Evolutionary conservation across 371 early-diverging fungal species (phyloP), one percentile per base, ranked within the genome.

Genomic region (Circinella minor): DNA sequence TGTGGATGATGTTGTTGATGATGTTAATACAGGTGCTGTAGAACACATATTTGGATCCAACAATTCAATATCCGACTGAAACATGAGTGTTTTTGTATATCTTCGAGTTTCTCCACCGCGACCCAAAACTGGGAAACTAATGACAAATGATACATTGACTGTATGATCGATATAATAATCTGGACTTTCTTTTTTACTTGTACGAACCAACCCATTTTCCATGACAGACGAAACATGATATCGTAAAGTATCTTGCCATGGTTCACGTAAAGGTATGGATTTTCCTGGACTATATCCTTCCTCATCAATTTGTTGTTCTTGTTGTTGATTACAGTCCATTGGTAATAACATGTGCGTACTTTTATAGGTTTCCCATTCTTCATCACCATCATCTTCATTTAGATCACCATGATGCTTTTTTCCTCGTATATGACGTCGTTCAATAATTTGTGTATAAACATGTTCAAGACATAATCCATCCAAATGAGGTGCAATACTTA

Each of bases 101-200:
- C 63, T 15, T 15, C 63, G 43, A 6, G 43, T 39, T 43, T 46
- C 46, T 8, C 43, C 9, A 1, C 1, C 7, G 1, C 20, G 37
- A 18, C 43, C 6, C 20, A 43, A n/a, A 17, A 48, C 65, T 4
- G 65, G 65, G 36, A 51, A 65, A 38, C 65, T 65, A 18, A 65
- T 9, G 36, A 65, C 13, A 17, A 65, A 47, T 34, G 65, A 51
- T 10, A 65, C 54, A 54, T 36, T 36, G 51, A 65, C 34, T 18
- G 14, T 48, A 17, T 65, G 65, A 18, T 65, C 54, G 18, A 65
- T 65, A 15, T 6, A 36, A 54, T 49, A 51, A 17, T 65, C 57
- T 34, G 57, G 57, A 34, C 27, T 57, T 34, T 57, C 57, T 10
- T 27, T 20, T 57, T 57, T 57, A n/a, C 57, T 27, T 13, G 57